A percentile compares a stretch with the other conserved stretches of the same genome.
Evolutionary conservation across 306 rosid genomes (phyloP).

Genomic region (Arachis hypogaea): DNA sequence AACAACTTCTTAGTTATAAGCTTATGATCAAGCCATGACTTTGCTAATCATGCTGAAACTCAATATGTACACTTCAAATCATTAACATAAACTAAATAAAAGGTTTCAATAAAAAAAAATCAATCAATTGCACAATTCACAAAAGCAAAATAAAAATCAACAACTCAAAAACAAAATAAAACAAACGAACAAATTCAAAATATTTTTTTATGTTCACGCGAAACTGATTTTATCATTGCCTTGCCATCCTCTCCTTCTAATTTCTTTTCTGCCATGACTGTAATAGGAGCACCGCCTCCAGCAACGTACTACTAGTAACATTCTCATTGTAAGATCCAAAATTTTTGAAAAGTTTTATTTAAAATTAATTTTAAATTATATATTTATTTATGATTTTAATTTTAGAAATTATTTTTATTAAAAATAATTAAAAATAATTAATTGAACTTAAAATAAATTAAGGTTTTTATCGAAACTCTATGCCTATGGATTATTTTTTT

Average conservation of each 20-base stretch:
- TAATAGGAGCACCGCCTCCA: conserved; percentile 22
- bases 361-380: too few species aligned
- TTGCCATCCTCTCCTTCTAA: conserved; percentile 40
- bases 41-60: background rate
- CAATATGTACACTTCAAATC: background rate
- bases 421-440: too few species aligned
- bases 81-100: too few species aligned
- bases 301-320: conserved; percentile 2
- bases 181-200: conserved; percentile 24
- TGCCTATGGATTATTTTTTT: too few species aligned
- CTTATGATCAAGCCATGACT: background rate
- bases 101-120: background rate
- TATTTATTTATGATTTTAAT: too few species aligned
- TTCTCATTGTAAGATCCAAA: too few species aligned
- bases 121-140: conserved; percentile 1
- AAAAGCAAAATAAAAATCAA: background rate
- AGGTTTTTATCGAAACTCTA: too few species aligned
- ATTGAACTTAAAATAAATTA: too few species aligned
- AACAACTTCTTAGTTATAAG: background rate
- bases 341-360: too few species aligned
- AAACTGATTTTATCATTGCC: conserved; percentile 39
- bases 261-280: conserved; percentile 38
- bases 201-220: conserved; percentile 49
- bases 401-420: too few species aligned
- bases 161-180: background rate